phyloP scores from a whole-genome alignment of 202 grass and related monocot genomes.

The Cymbopogon flexuosus region DNA sequence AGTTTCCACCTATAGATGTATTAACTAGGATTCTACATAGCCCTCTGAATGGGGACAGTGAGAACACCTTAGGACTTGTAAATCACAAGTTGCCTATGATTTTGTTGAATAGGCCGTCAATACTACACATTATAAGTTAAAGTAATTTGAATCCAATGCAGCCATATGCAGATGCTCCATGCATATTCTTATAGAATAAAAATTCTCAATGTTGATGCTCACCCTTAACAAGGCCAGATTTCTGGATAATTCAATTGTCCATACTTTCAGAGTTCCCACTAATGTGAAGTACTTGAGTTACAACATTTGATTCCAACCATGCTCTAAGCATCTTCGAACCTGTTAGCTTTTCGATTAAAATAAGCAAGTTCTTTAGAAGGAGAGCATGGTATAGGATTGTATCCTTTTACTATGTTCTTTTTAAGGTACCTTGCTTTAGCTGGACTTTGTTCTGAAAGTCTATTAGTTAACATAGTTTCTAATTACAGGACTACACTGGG shows the following conservation, averaged over 20 bases:
- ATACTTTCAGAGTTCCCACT: not conserved
- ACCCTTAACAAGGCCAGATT: not conserved
- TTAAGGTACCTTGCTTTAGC: not conserved
- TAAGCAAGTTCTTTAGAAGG: not conserved
- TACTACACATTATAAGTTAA: not conserved
- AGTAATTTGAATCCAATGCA: not conserved
- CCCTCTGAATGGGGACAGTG: not conserved
- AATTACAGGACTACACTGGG: slow-evolving; percentile 67
- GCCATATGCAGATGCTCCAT: not conserved
- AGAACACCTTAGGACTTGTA: not conserved
- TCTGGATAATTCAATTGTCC: not conserved
- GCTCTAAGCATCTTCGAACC: not conserved
- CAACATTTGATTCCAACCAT: not conserved
- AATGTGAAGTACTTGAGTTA: not conserved
- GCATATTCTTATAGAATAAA: not conserved
- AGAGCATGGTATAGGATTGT: not conserved
- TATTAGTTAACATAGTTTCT: not conserved
- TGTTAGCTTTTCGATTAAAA: slow-evolving; percentile 4
- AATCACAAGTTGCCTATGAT: not conserved
- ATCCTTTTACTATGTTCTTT: not conserved
- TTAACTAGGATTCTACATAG: not conserved
- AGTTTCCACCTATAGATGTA: not conserved
- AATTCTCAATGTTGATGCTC: not conserved
- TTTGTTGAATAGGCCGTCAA: not conserved
- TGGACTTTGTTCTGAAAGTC: not conserved